Percentiles rank a stretch among this genome's conserved stretches.
phyloP scores from a whole-genome alignment of 257 asterid species.

The Phtheirospermum japonicum region DNA sequence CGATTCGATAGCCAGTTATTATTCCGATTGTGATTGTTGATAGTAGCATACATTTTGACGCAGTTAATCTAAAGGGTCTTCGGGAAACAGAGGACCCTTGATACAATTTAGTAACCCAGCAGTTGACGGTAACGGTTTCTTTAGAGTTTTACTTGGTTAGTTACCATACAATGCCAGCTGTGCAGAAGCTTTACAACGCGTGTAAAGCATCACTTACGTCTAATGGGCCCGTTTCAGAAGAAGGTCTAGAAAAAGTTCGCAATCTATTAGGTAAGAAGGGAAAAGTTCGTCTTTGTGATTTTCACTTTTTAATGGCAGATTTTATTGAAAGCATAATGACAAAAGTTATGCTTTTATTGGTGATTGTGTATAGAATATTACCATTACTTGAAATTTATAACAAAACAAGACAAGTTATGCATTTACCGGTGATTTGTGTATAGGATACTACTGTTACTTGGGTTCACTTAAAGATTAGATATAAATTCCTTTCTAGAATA shows the following conservation, averaged over 20 bases:
- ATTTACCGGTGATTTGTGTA: background rate
- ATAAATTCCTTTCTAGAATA: background rate
- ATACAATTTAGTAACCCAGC: conserved; percentile 24
- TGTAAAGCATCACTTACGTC: conserved; percentile 85
- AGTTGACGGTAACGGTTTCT: conserved; percentile 28
- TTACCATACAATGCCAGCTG: conserved; percentile 83
- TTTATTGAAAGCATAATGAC: background rate
- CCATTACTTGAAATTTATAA: background rate
- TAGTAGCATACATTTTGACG: background rate
- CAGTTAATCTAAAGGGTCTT: conserved; percentile 46
- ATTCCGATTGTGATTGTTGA: background rate
- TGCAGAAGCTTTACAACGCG: conserved; percentile 95
- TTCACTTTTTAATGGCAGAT: conserved; percentile 1
- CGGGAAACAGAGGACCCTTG: conserved; percentile 44
- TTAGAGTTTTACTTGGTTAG: conserved; percentile 28
- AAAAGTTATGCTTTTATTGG: background rate
- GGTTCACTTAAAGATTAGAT: background rate
- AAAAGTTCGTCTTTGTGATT: conserved; percentile 14
- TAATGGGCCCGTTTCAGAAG: conserved; percentile 93
- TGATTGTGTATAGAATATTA: background rate
- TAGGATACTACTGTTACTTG: conserved; percentile 6
- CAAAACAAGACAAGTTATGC: background rate
- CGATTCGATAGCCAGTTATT: background rate
- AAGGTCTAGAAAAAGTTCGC: conserved; percentile 81
- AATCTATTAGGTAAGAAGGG: conserved; percentile 63